Evolutionary conservation across 441 rosid genomes (phyloP), one percentile per base, ranked within the genome.

Genomic region (Melastoma candidum): DNA sequence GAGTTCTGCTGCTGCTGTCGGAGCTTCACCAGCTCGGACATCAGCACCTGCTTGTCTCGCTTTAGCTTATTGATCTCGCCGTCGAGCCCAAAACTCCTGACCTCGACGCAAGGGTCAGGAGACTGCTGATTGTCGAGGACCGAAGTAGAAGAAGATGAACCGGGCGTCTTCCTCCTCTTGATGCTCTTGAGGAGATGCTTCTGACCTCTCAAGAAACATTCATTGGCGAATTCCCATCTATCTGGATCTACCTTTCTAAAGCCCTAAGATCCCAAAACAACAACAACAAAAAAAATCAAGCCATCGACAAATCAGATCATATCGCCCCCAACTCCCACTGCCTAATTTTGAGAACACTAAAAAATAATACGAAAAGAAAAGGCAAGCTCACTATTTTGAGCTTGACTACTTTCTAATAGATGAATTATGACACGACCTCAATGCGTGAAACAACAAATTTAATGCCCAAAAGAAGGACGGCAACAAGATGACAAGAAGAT

Each of bases 1-100:
- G 63, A 60, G 25, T 56, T 51, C 63, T 60, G 63, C 36, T 59
- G 63, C 36, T 60, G 63, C 48, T 60, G 63, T 56, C 57, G 12
- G 26, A 60, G 63, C 50, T 51, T 60, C 45, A 60, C 36, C 43
- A 60, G 51, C 50, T 60, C 63, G 43, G n/a, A 17, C 57, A 51
- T 60, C 57, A 60, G 4, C 44, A 60, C 63, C 43, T 46, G 56
- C 57, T 51, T 60, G 63, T 60, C 63, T 0, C 51, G 63, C 46
- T 51, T 60, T 44, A 60, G 11, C 51, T 46, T 56, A 17, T 51
- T 0, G 45, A 60, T 26, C 46, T 60, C 63, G 14, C 25, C 26
- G 0, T 51, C 51, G 0, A 59, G 49, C 49, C 63, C 57, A 12
- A 59, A 59, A 44, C 46, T 51, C 44, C 63, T 57, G 2, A 60